These are phyloP conservation scores for Monilinia polystroma DNA, from an alignment of 2,329 filamentous ascomycete genomes.

Conservation along the genomic window DNA sequence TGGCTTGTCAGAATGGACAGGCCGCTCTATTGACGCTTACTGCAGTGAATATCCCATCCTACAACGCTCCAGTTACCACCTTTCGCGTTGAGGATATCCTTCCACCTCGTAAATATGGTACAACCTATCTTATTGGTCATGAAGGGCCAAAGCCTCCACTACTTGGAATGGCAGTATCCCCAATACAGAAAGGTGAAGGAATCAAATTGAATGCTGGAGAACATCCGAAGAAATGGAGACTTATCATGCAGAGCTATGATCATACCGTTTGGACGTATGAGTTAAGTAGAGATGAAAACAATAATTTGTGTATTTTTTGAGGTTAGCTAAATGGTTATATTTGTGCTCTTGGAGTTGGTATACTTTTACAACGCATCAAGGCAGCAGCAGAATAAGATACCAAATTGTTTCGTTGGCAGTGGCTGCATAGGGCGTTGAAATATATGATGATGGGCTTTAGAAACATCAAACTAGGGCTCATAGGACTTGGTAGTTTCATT, in stretches of 20 bases:
- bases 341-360: not conserved
- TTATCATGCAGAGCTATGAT: constrained; percentile 72
- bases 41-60: constrained; percentile 38
- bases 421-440: not conserved
- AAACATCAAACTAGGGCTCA: no score
- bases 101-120: constrained; percentile 41
- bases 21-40: constrained; percentile 64
- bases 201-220: constrained; percentile 29
- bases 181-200: constrained; percentile 51
- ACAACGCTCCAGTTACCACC: constrained; percentile 23
- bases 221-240: constrained; percentile 55
- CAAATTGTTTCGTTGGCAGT: not conserved
- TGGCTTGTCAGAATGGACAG: constrained; percentile 65
- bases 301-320: constrained; percentile 35
- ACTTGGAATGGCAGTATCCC: constrained; percentile 66
- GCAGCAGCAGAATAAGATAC: not conserved
- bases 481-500: no score
- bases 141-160: constrained; percentile 44
- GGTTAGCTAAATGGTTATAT: not conserved
- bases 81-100: constrained; percentile 57
- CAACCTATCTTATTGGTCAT: not conserved
- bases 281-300: constrained; percentile 48
- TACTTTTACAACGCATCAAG: not conserved
- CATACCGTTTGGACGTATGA: constrained; percentile 71
- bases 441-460: no score